phyloP scores from a whole-genome alignment of 1,284 basidiomycete genomes.

The Irpex sp. region DNA sequence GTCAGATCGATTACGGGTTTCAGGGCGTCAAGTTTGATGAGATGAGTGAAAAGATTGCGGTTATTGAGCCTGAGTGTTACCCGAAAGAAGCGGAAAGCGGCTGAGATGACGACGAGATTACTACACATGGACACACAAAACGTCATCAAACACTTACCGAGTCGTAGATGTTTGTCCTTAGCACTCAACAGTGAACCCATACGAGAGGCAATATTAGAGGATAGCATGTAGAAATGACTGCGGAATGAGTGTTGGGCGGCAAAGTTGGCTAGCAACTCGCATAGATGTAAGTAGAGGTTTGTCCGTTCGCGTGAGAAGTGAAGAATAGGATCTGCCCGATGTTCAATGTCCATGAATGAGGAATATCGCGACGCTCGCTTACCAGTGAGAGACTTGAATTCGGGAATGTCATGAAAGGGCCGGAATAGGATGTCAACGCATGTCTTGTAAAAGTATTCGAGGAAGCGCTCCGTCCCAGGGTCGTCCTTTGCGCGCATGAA shows the following conservation, averaged over 20 bases:
- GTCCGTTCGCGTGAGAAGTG: slow-evolving; percentile 67
- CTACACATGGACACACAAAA: not conserved
- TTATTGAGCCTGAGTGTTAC: slow-evolving; percentile 84
- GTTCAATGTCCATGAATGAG: slow-evolving; percentile 2
- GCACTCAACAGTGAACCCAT: slow-evolving; percentile 78
- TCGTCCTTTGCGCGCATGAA: slow-evolving; percentile 72
- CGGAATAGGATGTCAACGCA: slow-evolving; percentile 75
- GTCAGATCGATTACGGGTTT: slow-evolving; percentile 83
- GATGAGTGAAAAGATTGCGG: slow-evolving; percentile 79
- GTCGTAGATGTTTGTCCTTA: slow-evolving; percentile 87
- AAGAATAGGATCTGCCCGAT: slow-evolving; percentile 43
- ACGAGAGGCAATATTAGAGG: slow-evolving; percentile 68
- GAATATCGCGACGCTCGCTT: slow-evolving; percentile 19
- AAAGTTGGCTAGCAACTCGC: slow-evolving; percentile 90
- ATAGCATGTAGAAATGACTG: slow-evolving; percentile 87
- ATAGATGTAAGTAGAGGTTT: slow-evolving; percentile 78
- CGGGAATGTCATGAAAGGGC: slow-evolving; percentile 77
- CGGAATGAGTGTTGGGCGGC: slow-evolving; percentile 86
- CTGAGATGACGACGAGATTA: slow-evolving; percentile 37
- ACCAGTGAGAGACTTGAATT: slow-evolving; percentile 67
- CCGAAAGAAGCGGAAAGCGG: slow-evolving; percentile 89
- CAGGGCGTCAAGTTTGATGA: slow-evolving; percentile 85
- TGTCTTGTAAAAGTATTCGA: slow-evolving; percentile 89
- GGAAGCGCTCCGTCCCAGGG: slow-evolving; percentile 81
- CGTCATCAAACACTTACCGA: slow-evolving; percentile 53